phyloP scores from a whole-genome alignment of 768 basidiomycete genomes.

The Glaciozyma antarctica region DNA sequence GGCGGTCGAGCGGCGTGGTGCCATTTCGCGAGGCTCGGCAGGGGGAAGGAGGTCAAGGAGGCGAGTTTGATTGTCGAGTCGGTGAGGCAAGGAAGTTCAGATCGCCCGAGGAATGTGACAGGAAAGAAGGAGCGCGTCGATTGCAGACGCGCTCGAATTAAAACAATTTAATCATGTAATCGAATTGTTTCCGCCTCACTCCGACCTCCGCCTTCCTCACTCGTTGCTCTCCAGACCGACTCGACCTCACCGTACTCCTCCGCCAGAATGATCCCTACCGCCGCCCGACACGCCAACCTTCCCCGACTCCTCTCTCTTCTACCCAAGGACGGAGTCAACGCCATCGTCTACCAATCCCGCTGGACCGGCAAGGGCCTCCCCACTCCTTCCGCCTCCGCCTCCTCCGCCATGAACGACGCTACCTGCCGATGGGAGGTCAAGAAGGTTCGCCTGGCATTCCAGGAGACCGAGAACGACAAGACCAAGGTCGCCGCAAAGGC shows the following conservation, averaged over 20 bases:
- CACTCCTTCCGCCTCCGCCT: constrained; percentile 6
- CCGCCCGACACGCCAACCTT: not conserved
- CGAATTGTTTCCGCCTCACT: too few relatives aligned
- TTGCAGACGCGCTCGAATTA: too few relatives aligned
- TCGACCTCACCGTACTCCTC: too few relatives aligned
- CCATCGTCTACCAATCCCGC: constrained; percentile 3
- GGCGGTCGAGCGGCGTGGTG: not conserved
- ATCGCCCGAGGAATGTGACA: not conserved
- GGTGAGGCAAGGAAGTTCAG: too few relatives aligned
- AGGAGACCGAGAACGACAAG: not conserved
- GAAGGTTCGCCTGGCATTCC: not conserved
- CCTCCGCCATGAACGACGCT: not conserved
- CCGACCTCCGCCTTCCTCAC: too few relatives aligned
- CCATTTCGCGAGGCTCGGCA: not conserved
- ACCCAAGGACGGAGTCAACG: constrained; percentile 16
- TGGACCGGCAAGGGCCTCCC: constrained; percentile 22
- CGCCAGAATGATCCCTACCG: too few relatives aligned
- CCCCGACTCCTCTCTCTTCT: constrained; percentile 17
- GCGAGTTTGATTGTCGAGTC: too few relatives aligned
- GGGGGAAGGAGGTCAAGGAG: too few relatives aligned
- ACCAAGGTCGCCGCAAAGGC: not conserved
- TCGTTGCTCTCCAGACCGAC: too few relatives aligned
- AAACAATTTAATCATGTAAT: too few relatives aligned
- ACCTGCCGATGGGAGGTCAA: constrained; percentile 22
- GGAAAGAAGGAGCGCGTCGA: not conserved